Percentiles rank a stretch among this genome's conserved stretches.
These are phyloP conservation scores for Solanum rostratum DNA, from an alignment of 257 asterid species.

Conservation along the genomic window DNA sequence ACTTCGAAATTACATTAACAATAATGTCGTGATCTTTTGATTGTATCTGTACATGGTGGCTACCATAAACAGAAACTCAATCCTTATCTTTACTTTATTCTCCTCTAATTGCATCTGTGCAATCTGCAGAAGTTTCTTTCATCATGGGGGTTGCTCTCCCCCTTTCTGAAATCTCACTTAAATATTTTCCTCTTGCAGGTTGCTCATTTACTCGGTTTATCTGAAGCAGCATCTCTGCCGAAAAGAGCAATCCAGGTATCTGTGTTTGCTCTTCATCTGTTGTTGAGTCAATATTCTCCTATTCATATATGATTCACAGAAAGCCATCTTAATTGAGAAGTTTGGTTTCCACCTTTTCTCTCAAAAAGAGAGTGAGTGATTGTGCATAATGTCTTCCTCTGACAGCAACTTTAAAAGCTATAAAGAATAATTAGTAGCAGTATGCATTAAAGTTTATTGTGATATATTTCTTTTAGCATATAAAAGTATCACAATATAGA, in stretches of 20 bases:
- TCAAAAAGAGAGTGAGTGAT: not conserved
- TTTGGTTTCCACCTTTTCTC: not conserved
- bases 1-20: not conserved
- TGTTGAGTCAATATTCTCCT: not conserved
- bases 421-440: not conserved
- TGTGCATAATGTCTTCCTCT: not conserved
- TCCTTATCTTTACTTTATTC: not conserved
- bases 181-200: constrained; percentile 29
- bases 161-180: not conserved
- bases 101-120: not conserved
- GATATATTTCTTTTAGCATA: not conserved
- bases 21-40: not conserved
- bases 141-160: not conserved
- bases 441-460: not conserved
- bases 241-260: constrained; percentile 94
- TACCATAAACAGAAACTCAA: not conserved
- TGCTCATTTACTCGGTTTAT: constrained; percentile 69
- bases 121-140: not conserved
- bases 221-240: constrained; percentile 70
- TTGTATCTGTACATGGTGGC: not conserved
- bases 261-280: not conserved
- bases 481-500: not conserved
- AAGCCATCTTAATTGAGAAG: not conserved
- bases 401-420: not conserved
- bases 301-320: not conserved